Conservation (phyloP, 192 early-diverging fungal species). For the Linnemannia zychae region DNA sequence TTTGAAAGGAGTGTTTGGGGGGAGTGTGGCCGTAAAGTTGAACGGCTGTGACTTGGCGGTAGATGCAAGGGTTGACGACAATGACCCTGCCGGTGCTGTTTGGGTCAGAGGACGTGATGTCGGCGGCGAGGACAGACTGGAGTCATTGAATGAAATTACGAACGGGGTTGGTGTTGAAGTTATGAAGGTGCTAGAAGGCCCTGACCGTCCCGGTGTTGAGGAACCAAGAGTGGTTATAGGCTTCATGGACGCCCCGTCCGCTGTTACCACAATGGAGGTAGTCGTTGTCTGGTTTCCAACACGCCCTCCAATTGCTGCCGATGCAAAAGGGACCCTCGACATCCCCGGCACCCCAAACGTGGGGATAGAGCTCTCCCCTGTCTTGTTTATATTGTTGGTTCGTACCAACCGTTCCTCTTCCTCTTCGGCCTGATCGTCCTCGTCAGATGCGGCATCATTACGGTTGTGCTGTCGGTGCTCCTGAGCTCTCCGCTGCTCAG, state of each 20-base stretch:
- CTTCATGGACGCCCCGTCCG: background rate
- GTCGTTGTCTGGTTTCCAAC: background rate
- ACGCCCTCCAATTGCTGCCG: background rate
- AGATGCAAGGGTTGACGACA: background rate
- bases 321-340: background rate
- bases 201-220: background rate
- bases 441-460: background rate
- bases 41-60: background rate
- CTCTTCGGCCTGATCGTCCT: constrained; percentile 3
- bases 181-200: background rate
- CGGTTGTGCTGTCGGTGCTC: background rate
- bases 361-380: background rate
- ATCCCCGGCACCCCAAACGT: background rate
- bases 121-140: background rate
- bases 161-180: background rate
- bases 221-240: background rate
- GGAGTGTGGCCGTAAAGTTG: background rate
- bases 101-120: background rate
- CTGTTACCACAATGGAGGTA: background rate
- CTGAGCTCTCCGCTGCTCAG: background rate
- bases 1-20: background rate
- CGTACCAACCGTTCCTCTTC: background rate
- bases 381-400: constrained; percentile 5
- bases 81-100: background rate
- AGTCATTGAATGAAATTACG: background rate